Base-by-base conservation (phyloP, 2,329 filamentous ascomycete species). In the Fusarium cicatricum region DNA sequence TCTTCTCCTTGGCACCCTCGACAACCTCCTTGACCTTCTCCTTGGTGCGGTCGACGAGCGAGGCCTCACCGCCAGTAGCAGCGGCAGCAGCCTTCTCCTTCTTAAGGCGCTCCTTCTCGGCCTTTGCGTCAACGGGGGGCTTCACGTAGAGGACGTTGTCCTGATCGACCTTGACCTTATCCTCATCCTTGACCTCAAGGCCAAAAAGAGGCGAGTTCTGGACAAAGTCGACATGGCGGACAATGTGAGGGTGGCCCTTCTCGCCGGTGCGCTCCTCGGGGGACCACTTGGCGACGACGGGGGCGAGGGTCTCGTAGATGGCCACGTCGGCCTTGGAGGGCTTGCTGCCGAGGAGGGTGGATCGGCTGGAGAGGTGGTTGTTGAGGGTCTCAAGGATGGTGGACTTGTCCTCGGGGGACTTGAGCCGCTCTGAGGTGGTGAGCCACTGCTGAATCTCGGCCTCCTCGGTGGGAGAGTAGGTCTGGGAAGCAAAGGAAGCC, bases 41-140 rank as follows among this genome's bases (percentile, higher is more conserved):
- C 77, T 87, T 88, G 67, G 84, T 85, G 54, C 85, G 82, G 68
- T 88, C 85, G 34, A 80, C 81, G 28, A 88, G 72, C 2, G 78
- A 77, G 52, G 79, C 74, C 47, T 78, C 78, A 34, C 73, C 77
- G 11, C 81, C 83, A 5, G 82, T 82, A 2, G 82, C 84, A 1
- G 83, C 83, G 2, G 84, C 84, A 12, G 86, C 87, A 26, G 89
- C 90, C 83, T 97, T 97, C 79, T 96, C 92, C 82, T 96, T 96
- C 89, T 97, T 97, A 77, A 94, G 85, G 41, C 90, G 87, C 83
- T 97, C 93, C 82, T 97, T 97, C 83, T 97, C 94, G 52, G 92
- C 92, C 83, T 96, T 96, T 69, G 90, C 87, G 66, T 97, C 92
- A 59, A 94, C 86, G 16, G 90, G 90, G 67, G 94, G 94, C 79